Evolutionary conservation across 768 basidiomycete genomes (phyloP), one percentile per base, ranked within the genome.

Genomic region (Ramaria rubella): DNA sequence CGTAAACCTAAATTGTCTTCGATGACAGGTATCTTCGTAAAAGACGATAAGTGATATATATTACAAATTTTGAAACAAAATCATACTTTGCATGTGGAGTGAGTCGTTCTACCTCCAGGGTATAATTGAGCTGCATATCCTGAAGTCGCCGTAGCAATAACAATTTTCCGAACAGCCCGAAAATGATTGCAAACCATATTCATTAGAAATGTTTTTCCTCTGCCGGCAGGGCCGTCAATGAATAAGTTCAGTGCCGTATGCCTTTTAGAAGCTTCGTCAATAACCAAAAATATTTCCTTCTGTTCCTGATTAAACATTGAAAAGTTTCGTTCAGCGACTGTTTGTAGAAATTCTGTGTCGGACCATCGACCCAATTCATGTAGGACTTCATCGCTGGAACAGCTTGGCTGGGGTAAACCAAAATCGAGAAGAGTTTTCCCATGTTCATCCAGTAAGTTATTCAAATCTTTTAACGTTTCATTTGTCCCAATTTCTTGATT

Each of bases 81-180:
- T 21, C 57, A 24, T 54, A 74, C 72, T 63, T 71, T 73, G 61
- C 75, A 77, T 9, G 67, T 65, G 5, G 69, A 72, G 58, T 75
- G 74, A 0, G 70, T 69, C 0, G 74, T 77, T 43, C 66, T 53
- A 0, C 75, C 72, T 17, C 69, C 69, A 7, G 65, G 60, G 59
- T 75, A 76, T 8, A 72, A 60, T 55, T 71, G 70, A n/a, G n/a
- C 1, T 7, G 74, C 74, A 60, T 72, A 73, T 7, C 69, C 73
- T 1, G 75, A 69, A 5, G 72, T 70, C 0, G 73, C 75, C 1
- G 68, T 72, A 2, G 71, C 62, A 17, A 75, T 45, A 0, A 72
- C 68, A 30, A 76, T 71, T 19, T 64, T 50, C 1, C 65, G 65
- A 1, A 27, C 27, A 1, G 63, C 52, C 7, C 73, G 62, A 1